These are phyloP conservation scores for Gaertneriomyces sp. DNA, from an alignment of 192 early-diverging fungal genomes.

Conservation along the genomic window DNA sequence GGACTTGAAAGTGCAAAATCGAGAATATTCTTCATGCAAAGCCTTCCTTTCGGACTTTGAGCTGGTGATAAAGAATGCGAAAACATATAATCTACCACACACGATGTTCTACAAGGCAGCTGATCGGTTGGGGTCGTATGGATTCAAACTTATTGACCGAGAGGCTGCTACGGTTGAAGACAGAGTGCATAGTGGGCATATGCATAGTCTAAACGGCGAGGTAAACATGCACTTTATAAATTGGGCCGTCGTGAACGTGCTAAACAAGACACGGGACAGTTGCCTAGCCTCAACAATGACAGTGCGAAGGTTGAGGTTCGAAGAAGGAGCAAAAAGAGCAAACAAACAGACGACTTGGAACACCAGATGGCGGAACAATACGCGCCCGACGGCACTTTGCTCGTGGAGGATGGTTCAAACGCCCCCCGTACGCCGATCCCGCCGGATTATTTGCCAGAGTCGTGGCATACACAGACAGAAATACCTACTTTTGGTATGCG, in stretches of 20 bases:
- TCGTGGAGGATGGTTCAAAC: not conserved
- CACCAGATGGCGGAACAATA: slow-evolving; percentile 9
- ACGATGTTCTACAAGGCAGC: slow-evolving; percentile 80
- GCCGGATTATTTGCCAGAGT: too few species aligned
- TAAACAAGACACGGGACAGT: too few species aligned
- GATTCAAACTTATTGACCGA: slow-evolving; percentile 66
- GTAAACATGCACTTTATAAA: too few species aligned
- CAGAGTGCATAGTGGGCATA: slow-evolving; percentile 17
- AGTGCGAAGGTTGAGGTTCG: not conserved
- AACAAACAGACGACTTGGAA: slow-evolving; percentile 27
- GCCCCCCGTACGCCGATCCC: not conserved
- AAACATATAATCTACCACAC: slow-evolving; percentile 77
- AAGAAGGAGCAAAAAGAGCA: slow-evolving; percentile 23
- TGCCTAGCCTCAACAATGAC: not conserved
- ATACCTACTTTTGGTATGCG: not conserved
- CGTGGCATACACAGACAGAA: too few species aligned
- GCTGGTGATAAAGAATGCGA: slow-evolving; percentile 75
- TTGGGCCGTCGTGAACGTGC: too few species aligned
- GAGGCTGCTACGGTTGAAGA: slow-evolving; percentile 42
- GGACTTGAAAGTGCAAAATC: slow-evolving; percentile 63
- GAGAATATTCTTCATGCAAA: slow-evolving; percentile 60
- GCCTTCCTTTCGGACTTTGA: slow-evolving; percentile 75
- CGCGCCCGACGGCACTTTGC: slow-evolving; percentile 23
- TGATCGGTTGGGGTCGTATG: slow-evolving; percentile 70
- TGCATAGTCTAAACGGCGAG: not conserved